Evolutionary conservation across 1,284 basidiomycete species (phyloP).

Genomic region (Cystobasidium slooffiae): DNA sequence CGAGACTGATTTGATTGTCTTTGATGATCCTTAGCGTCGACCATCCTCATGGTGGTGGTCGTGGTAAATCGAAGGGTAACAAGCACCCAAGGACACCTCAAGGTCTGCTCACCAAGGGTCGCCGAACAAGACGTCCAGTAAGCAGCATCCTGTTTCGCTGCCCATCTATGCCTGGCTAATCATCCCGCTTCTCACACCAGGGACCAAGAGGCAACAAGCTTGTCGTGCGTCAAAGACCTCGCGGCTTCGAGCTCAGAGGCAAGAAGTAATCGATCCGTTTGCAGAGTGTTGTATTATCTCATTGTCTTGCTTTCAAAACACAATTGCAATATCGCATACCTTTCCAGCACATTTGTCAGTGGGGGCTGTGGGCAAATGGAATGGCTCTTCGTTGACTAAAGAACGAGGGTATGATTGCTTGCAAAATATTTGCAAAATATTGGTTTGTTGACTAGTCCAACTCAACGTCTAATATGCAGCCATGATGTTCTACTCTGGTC

Average conservation of each 20-base stretch:
- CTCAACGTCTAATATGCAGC: background rate
- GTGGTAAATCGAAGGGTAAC: conserved; percentile 96
- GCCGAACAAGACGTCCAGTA: conserved; percentile 86
- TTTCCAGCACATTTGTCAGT: too few species aligned
- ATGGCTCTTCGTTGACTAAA: background rate
- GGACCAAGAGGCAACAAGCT: conserved; percentile 82
- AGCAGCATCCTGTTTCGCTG: conserved; percentile 60
- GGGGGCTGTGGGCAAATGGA: too few species aligned
- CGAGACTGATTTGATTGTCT: background rate
- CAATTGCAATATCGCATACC: too few species aligned
- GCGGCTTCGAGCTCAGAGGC: conserved; percentile 72
- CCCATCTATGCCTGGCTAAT: background rate
- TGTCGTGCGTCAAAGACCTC: conserved; percentile 84
- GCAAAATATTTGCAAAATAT: too few species aligned
- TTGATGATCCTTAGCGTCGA: conserved; percentile 26
- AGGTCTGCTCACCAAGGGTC: conserved; percentile 90
- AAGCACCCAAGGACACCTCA: conserved; percentile 87
- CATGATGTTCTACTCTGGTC: conserved; percentile 30
- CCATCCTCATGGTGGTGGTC: conserved; percentile 65
- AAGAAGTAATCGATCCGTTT: conserved; percentile 23
- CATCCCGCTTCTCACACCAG: background rate
- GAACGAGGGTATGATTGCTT: conserved; percentile 20
- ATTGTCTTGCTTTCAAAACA: too few species aligned
- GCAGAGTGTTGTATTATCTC: conserved; percentile 3
- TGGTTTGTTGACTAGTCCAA: background rate